Evolutionary conservation across 2,329 filamentous ascomycete genomes (phyloP).

Genomic region (Colletotrichum costaricense): DNA sequence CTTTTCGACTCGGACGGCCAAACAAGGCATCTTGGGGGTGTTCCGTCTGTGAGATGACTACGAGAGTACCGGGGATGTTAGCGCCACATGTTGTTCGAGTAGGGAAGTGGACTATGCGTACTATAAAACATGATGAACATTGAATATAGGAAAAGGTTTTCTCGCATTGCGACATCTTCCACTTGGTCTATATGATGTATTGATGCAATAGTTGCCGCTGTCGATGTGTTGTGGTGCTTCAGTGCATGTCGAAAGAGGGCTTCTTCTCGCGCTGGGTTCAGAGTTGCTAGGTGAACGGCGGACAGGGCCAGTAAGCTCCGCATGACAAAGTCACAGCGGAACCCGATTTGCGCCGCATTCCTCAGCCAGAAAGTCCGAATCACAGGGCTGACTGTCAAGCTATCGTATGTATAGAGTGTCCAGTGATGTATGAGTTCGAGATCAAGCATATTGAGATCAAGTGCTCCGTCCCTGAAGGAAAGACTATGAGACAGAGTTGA

Average conservation of each 20-base stretch:
- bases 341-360: conserved; percentile 56
- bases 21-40: conserved; percentile 4
- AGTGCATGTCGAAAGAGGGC: not conserved
- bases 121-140: conserved; percentile 6
- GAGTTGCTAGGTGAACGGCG: conserved; percentile 58
- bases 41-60: conserved; percentile 12
- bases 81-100: no score
- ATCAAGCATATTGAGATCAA: conserved; percentile 51
- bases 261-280: conserved; percentile 25
- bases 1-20: not conserved
- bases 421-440: conserved; percentile 66
- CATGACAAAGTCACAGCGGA: conserved; percentile 59
- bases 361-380: conserved; percentile 58
- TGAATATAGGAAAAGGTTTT: conserved; percentile 5
- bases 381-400: conserved; percentile 52
- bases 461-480: not conserved
- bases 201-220: not conserved
- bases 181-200: not conserved
- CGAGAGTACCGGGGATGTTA: no score
- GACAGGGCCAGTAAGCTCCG: conserved; percentile 59
- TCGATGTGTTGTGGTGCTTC: conserved; percentile 2
- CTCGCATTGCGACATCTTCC: not conserved
- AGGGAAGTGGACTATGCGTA: not conserved
- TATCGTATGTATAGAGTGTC: conserved; percentile 58
- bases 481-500: not conserved